Percentiles rank a stretch among this genome's conserved stretches.
These are phyloP conservation scores for Talaromyces sp. DNA, from an alignment of 2,329 filamentous ascomycete species.

Conservation along the genomic window DNA sequence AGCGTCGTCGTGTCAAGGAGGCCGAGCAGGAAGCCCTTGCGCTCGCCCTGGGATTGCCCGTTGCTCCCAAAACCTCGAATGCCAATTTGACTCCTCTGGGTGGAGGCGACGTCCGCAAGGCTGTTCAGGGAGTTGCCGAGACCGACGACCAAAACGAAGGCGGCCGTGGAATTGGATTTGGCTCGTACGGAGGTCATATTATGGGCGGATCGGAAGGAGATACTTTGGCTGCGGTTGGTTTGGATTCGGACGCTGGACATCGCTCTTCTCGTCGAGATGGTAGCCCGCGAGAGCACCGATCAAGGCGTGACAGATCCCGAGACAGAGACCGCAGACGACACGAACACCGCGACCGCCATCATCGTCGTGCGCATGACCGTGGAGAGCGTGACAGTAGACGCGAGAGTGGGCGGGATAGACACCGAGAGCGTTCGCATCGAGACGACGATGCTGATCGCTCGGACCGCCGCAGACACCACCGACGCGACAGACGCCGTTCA, in stretches of 20 bases:
- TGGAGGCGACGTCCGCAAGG: conserved; percentile 52
- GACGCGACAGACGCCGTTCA: neutral
- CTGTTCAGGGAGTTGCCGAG: conserved; percentile 38
- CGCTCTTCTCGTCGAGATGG: conserved; percentile 23
- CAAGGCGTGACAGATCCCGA: conserved; percentile 22
- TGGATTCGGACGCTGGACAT: conserved; percentile 16
- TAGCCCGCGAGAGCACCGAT: conserved; percentile 15
- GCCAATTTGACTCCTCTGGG: conserved; percentile 58
- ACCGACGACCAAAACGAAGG: conserved; percentile 21
- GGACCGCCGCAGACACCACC: conserved; percentile 2
- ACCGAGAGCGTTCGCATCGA: neutral
- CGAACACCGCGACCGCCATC: conserved; percentile 24
- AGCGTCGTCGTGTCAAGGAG: conserved; percentile 77
- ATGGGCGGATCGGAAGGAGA: conserved; percentile 24
- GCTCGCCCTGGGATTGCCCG: conserved; percentile 71
- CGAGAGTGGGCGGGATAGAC: neutral
- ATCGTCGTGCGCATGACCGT: conserved; percentile 23
- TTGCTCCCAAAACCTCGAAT: conserved; percentile 55
- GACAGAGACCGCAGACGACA: conserved; percentile 43
- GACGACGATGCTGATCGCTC: neutral
- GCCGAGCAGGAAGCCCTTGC: conserved; percentile 90
- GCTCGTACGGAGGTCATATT: conserved; percentile 26
- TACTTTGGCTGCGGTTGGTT: conserved; percentile 19
- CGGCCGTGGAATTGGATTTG: conserved; percentile 29
- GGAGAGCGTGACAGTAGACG: conserved; percentile 11